A percentile compares a stretch with the other conserved stretches of the same genome.
phyloP scores from a whole-genome alignment of 2,329 filamentous ascomycete species.

The Ophiostoma quercus region DNA sequence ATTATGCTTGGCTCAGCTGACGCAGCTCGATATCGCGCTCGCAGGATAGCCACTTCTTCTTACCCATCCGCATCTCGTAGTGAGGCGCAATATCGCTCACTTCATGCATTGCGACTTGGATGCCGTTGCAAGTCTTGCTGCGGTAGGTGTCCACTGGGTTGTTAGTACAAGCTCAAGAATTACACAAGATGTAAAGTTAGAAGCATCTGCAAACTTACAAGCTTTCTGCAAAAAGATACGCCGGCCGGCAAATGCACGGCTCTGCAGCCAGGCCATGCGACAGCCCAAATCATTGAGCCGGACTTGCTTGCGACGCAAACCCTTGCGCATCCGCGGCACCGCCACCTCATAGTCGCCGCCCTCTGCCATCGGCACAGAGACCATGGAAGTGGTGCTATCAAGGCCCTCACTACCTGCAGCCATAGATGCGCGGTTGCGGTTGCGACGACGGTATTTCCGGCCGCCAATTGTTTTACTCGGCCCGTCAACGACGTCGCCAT shows the following conservation, averaged over 20 bases:
- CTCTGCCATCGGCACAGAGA: slow-evolving; percentile 61
- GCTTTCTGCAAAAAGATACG: slow-evolving; percentile 87
- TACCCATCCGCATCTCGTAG: slow-evolving; percentile 83
- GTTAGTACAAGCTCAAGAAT: not conserved
- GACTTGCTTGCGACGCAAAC: slow-evolving; percentile 73
- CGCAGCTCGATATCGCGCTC: slow-evolving; percentile 27
- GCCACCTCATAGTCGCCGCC: slow-evolving; percentile 60
- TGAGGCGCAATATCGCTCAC: slow-evolving; percentile 69
- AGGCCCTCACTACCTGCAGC: slow-evolving; percentile 26
- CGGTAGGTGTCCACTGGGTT: slow-evolving; percentile 84
- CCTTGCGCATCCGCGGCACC: slow-evolving; percentile 67
- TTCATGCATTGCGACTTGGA: slow-evolving; percentile 73
- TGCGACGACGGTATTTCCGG: slow-evolving; percentile 33
- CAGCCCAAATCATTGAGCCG: slow-evolving; percentile 88
- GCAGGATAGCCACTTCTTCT: slow-evolving; percentile 56
- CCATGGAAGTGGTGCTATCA: slow-evolving; percentile 39
- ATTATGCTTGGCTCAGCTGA: slow-evolving; percentile 23
- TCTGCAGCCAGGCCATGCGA: slow-evolving; percentile 95
- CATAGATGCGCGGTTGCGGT: slow-evolving; percentile 19
- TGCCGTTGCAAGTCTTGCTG: slow-evolving; percentile 80
- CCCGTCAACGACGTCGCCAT: slow-evolving; percentile 48
- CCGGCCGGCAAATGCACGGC: slow-evolving; percentile 79
- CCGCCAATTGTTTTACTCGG: slow-evolving; percentile 38
- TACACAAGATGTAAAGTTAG: not conserved
- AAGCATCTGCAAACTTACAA: slow-evolving; percentile 55